Evolutionary conservation across 2,329 filamentous ascomycete species (phyloP).

Genomic region (Clarireedia hainanense): DNA sequence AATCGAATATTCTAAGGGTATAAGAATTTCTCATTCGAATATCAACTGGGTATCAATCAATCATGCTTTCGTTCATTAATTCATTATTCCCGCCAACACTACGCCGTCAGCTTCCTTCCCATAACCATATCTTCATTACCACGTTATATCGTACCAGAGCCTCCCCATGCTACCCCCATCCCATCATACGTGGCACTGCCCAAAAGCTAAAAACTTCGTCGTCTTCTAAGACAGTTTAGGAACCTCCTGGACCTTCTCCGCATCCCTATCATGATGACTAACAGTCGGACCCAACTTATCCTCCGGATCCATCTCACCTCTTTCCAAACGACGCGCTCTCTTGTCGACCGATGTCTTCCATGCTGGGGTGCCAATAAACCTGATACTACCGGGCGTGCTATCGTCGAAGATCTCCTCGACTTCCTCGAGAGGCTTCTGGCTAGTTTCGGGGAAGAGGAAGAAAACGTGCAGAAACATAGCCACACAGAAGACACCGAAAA

Average conservation of each 20-base stretch:
- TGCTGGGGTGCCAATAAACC: constrained; percentile 23
- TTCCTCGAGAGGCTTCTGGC: constrained; percentile 47
- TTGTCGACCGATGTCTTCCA: constrained; percentile 26
- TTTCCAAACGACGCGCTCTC: constrained; percentile 17
- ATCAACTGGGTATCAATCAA: too few species aligned
- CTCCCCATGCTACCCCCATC: background rate
- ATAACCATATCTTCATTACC: background rate
- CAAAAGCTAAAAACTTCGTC: background rate
- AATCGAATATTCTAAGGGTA: too few species aligned
- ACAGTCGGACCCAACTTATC: constrained; percentile 18
- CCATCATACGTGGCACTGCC: background rate
- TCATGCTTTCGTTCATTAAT: too few species aligned
- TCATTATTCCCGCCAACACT: too few species aligned
- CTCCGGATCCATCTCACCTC: constrained; percentile 24
- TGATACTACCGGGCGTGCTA: constrained; percentile 28
- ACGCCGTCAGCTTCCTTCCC: background rate
- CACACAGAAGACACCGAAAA: constrained; percentile 46
- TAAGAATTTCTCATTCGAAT: too few species aligned
- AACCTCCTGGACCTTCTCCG: background rate
- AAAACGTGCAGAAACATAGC: constrained; percentile 43
- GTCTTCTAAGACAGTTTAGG: background rate
- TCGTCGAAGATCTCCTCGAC: constrained; percentile 39
- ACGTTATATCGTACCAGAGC: too few species aligned
- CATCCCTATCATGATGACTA: background rate
- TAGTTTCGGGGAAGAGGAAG: constrained; percentile 50